Base-by-base conservation (phyloP, 179 eudicot species). In the Silene noctiflora region DNA sequence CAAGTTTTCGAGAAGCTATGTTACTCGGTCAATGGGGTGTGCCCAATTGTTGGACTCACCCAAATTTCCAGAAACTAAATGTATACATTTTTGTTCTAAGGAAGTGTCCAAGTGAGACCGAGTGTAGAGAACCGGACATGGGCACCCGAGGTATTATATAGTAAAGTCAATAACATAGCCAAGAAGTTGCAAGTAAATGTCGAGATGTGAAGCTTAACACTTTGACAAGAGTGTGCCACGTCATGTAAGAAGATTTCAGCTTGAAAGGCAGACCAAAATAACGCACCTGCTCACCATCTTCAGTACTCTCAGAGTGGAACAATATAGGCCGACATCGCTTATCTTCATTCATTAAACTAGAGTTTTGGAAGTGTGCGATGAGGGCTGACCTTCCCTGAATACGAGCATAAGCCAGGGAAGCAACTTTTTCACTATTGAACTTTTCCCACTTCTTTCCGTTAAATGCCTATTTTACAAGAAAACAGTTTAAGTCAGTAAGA, bases 361-460 rank as follows among this genome's bases (percentile, higher is more conserved):
- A 93, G 78, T 91, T 93, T 85, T 93, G 98, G 72, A 93, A 93
- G 80, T 91, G 98, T 64, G 97, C 84, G 71, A 89, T 85, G 44
- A 93, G 95, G 46, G 98, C 97, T 14, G 82, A 60, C 71, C 89
- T 86, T 76, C 98, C 98, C 81, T 93, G 98, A 68, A 93, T 93
- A 70, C 98, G 87, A 59, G 95, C 98, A 83, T 91, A 93, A 13
- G 98, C 98, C 86, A 93, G 84, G 33, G 89, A 87, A 73, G 98
- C 98, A 60, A 93, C 93, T 76, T 93, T 93, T 76, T 93, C 98
- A 53, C 98, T 93, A 72, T 93, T 93, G 78, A 91, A 93, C 80
- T 93, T 93, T 82, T 93, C 98, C 98, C 98, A 93, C 75, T 82
- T 91, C 84, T 93, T 93, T 61, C 98, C 98, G 72, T 91, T 90